Conservation (phyloP, 2,329 filamentous ascomycete genomes). For the Sporothrix phasma region DNA sequence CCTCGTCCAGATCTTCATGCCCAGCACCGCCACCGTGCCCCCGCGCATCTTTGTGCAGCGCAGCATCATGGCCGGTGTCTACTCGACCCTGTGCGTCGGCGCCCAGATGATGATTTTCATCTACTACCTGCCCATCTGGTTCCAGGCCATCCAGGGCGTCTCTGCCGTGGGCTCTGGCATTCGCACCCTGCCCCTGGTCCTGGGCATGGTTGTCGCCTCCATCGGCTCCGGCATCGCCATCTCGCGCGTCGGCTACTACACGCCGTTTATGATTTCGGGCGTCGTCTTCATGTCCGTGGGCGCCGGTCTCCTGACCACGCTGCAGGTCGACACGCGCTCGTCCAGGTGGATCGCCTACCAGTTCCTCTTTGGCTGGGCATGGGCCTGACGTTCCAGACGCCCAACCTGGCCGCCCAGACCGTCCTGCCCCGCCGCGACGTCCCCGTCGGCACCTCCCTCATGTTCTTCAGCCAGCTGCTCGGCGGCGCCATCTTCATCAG, state of each 20-base stretch:
- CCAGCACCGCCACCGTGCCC: conserved; percentile 29
- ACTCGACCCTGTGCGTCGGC: not conserved
- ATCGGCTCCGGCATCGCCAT: conserved; percentile 31
- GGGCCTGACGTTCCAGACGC: conserved; percentile 36
- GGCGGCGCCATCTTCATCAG: conserved; percentile 37
- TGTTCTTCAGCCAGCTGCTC: conserved; percentile 37
- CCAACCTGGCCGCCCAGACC: conserved; percentile 37
- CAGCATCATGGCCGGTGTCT: conserved; percentile 9
- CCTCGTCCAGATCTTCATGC: conserved; percentile 26
- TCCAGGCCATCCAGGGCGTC: conserved; percentile 34
- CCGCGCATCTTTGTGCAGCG: conserved; percentile 29
- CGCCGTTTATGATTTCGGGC: conserved; percentile 33
- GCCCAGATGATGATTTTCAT: conserved; percentile 7
- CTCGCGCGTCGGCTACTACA: conserved; percentile 34
- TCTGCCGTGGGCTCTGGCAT: conserved; percentile 33
- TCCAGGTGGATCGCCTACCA: conserved; percentile 33
- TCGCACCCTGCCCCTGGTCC: conserved; percentile 31
- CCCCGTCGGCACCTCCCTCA: conserved; percentile 33
- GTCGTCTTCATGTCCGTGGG: conserved; percentile 30
- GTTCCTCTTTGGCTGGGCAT: conserved; percentile 35
- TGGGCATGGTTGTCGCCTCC: conserved; percentile 33
- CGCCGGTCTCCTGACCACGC: conserved; percentile 31
- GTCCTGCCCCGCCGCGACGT: conserved; percentile 33
- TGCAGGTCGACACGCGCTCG: conserved; percentile 27
- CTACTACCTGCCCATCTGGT: conserved; percentile 29